Percentiles rank a stretch among this genome's conserved stretches.
These are phyloP conservation scores for Glutinoglossum americanum DNA, from an alignment of 495 filamentous ascomycete species.

Conservation along the genomic window DNA sequence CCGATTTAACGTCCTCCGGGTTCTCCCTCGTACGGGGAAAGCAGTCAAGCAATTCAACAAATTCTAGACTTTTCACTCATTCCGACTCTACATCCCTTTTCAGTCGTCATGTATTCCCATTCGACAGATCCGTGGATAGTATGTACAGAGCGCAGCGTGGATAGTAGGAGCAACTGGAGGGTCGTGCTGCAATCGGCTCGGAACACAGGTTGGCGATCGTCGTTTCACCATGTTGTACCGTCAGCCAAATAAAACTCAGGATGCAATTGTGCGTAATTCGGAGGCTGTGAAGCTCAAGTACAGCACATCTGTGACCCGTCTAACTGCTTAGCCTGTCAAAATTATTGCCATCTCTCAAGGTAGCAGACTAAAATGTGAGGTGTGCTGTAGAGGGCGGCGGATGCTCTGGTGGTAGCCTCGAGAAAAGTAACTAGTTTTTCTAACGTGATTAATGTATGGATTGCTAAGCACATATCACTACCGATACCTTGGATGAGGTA, in stretches of 20 bases:
- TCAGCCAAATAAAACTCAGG: background rate
- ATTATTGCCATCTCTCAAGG: background rate
- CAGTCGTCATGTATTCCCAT: background rate
- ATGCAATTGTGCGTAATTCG: background rate
- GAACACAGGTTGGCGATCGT: background rate
- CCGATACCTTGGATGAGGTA: background rate
- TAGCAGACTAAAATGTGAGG: background rate
- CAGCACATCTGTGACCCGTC: background rate
- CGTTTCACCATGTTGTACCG: background rate
- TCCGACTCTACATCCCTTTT: background rate
- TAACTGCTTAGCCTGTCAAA: background rate
- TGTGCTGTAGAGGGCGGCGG: background rate
- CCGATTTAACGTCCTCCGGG: slow-evolving; percentile 97
- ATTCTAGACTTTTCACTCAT: slow-evolving; percentile 46
- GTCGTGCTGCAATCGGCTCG: background rate
- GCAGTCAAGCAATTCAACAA: slow-evolving; percentile 91
- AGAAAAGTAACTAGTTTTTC: background rate
- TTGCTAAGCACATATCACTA: background rate
- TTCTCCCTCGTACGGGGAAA: slow-evolving; percentile 91
- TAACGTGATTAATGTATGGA: background rate
- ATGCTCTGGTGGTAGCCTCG: background rate
- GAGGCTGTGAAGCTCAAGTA: background rate
- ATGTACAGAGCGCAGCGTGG: background rate
- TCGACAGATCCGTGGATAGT: background rate
- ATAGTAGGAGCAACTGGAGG: background rate